phyloP scores from a whole-genome alignment of 2,329 filamentous ascomycete genomes.

The Knufia fluminis region DNA sequence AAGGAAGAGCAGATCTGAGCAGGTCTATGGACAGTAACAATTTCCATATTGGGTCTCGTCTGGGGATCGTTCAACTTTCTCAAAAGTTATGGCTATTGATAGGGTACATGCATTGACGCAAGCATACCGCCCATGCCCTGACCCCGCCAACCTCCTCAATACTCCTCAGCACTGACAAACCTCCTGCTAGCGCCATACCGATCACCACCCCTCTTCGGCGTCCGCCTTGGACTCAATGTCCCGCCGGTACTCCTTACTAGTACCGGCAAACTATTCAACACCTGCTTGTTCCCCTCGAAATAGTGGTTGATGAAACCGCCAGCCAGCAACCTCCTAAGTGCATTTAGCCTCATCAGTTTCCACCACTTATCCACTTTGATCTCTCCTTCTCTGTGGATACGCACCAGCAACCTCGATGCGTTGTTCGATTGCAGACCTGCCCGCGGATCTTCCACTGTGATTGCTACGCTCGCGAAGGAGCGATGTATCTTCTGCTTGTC shows the following conservation, averaged over 20 bases:
- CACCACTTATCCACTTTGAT: slow-evolving; percentile 65
- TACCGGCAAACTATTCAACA: slow-evolving; percentile 50
- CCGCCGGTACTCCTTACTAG: slow-evolving; percentile 26
- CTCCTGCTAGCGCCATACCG: slow-evolving; percentile 1
- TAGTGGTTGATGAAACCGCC: slow-evolving; percentile 56
- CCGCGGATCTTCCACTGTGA: slow-evolving; percentile 57
- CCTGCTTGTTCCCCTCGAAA: slow-evolving; percentile 48
- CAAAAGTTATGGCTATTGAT: too few species aligned
- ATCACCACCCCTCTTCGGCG: slow-evolving; percentile 1
- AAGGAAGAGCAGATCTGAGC: too few species aligned
- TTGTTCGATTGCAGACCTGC: slow-evolving; percentile 58
- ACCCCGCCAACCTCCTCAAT: not conserved
- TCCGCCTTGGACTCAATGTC: slow-evolving; percentile 20
- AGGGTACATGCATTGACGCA: not conserved
- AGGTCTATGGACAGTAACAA: too few species aligned
- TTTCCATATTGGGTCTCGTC: too few species aligned
- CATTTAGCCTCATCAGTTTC: slow-evolving; percentile 58
- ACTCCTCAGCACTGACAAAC: slow-evolving; percentile 3
- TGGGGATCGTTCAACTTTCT: too few species aligned
- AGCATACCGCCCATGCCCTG: too few species aligned
- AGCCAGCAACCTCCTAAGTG: slow-evolving; percentile 51
- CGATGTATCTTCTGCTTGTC: slow-evolving; percentile 58
- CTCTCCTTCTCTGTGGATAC: slow-evolving; percentile 49
- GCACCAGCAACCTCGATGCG: slow-evolving; percentile 53
- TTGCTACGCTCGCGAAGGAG: slow-evolving; percentile 57